Evolutionary conservation across 768 basidiomycete species (phyloP).

Genomic region (Lentinula aciculospora): DNA sequence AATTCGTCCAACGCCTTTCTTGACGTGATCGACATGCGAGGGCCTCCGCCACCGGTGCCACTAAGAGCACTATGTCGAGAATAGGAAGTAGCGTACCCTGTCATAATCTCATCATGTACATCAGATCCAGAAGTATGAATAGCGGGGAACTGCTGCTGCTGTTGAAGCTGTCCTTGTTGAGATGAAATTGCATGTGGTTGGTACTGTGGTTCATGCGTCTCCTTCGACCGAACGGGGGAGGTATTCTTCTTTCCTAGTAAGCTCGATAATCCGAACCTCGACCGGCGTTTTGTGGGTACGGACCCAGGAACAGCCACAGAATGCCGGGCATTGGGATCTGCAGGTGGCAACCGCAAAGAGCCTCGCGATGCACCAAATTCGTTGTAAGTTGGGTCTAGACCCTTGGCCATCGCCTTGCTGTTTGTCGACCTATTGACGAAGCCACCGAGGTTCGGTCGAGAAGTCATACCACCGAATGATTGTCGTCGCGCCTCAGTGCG

Average conservation of each 20-base stretch:
- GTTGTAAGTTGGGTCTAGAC: conserved; percentile 44
- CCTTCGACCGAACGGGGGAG: conserved; percentile 23
- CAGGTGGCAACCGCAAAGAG: conserved; percentile 38
- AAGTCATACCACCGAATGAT: conserved; percentile 66
- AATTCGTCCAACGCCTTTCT: conserved; percentile 72
- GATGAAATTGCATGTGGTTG: conserved; percentile 5
- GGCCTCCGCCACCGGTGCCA: conserved; percentile 22
- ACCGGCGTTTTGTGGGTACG: conserved; percentile 56
- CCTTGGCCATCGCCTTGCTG: background rate
- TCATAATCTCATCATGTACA: conserved; percentile 41
- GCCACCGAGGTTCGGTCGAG: conserved; percentile 43
- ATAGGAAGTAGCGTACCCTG: conserved; percentile 42
- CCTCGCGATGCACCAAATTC: conserved; percentile 70
- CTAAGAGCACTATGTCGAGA: conserved; percentile 47
- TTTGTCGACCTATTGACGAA: conserved; percentile 2
- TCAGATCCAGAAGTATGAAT: conserved; percentile 40
- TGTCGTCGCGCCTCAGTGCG: conserved; percentile 60
- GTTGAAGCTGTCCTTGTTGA: background rate
- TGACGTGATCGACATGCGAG: conserved; percentile 59
- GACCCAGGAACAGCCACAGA: conserved; percentile 17
- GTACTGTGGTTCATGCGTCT: conserved; percentile 26
- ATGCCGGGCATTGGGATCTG: background rate
- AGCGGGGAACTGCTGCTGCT: conserved; percentile 40
- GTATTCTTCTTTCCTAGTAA: conserved; percentile 53
- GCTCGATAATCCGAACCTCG: conserved; percentile 63